These are phyloP conservation scores for Ophiostoma tasmaniense DNA, from an alignment of 2,329 filamentous ascomycete species.

Conservation along the genomic window DNA sequence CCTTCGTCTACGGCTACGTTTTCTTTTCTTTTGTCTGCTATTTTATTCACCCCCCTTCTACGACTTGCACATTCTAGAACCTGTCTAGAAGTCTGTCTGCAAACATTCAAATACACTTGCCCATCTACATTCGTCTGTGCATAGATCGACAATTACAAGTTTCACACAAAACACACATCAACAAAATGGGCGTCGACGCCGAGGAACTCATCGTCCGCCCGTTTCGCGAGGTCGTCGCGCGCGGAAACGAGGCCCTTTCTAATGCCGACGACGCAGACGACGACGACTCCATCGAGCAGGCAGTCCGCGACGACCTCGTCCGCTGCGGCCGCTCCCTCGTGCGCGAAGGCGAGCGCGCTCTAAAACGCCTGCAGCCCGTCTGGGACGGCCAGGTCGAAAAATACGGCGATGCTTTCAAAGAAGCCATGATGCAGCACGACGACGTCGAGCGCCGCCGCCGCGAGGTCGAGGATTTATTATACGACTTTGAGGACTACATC, in stretches of 20 bases:
- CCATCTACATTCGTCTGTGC: too few relatives aligned
- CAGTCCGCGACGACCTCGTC: constrained; percentile 24
- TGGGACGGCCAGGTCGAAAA: constrained; percentile 32
- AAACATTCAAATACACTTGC: too few relatives aligned
- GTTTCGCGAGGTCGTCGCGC: constrained; percentile 33
- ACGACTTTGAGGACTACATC: constrained; percentile 37
- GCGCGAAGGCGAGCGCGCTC: constrained; percentile 29
- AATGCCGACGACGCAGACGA: constrained; percentile 26
- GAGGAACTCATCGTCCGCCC: constrained; percentile 30
- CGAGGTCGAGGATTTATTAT: constrained; percentile 33
- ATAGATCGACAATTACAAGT: too few relatives aligned
- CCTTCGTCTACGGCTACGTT: too few relatives aligned
- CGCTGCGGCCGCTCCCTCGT: constrained; percentile 27
- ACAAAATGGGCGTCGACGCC: constrained; percentile 24
- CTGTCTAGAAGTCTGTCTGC: too few relatives aligned
- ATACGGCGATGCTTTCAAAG: constrained; percentile 31
- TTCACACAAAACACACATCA: background rate
- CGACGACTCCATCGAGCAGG: constrained; percentile 21
- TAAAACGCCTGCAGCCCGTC: constrained; percentile 31
- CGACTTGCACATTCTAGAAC: too few relatives aligned
- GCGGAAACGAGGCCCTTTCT: constrained; percentile 30
- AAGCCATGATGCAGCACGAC: constrained; percentile 30
- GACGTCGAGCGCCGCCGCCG: constrained; percentile 27
- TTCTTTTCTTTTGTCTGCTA: too few relatives aligned
- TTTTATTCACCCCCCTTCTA: too few relatives aligned